Base-by-base conservation (phyloP, 169 alveolate genomes). In the Amoebophrya sp. region DNA sequence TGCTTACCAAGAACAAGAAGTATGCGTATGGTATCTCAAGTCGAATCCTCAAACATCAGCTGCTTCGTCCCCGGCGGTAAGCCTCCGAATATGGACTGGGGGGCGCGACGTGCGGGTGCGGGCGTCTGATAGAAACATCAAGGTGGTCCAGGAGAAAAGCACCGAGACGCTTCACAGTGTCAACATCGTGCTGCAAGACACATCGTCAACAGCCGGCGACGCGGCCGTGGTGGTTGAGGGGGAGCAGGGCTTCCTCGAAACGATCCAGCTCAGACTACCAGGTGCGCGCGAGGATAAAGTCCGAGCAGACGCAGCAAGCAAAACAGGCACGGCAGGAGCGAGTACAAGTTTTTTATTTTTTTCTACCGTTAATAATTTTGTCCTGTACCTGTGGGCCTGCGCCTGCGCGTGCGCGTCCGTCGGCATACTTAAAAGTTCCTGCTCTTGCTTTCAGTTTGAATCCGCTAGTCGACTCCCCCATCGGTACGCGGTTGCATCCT, bases 211-310 rank as follows among this genome's bases (percentile, higher is more conserved):
- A 4, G 78, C 34, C 26, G 29, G 39, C 10, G 23, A 58, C 23
- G 34, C 38, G 2, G 78, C 78, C 34, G 34, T 58, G 34, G 78
- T 58, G 4, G 34, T 58, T 2, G 78, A 58, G 78, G 78, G 78
- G 29, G 78, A 58, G 78, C 78, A 58, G 78, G 78, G 78, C 34
- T 58, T 58, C 78, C 78, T 58, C 38, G 78, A 58, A n/a, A 58
- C 78, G 78, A n/a, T 58, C 7, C 26, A n/a, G 23, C 34, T 58
- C 26, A 13, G 23, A 16, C 78, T 58, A 1, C 78, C 78, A 16
- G 78, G 78, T 2, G 78, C 38, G n/a, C n/a, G n/a, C n/a, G n/a
- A n/a, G 7, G 5, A 16, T 2, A 2, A 2, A 1, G 78, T 58
- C 26, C 38, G 34, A n/a, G 34, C 78, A 23, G 26, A 2, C 26